Conservation (phyloP, 169 alveolate genomes). For the Babesia sp. region DNA sequence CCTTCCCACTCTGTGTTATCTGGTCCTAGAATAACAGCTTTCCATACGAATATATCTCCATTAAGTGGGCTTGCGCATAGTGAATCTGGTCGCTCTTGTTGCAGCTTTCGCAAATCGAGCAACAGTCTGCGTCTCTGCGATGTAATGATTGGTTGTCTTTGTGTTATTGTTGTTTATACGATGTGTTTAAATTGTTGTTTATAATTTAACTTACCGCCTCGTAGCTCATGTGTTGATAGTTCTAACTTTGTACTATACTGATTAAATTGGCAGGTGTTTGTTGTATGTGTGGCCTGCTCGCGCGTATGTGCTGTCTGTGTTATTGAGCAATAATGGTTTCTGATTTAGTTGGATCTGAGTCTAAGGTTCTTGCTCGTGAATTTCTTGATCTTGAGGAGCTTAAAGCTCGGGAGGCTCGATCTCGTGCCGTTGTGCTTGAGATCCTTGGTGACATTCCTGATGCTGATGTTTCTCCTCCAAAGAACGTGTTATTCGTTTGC, state of each 20-base stretch:
- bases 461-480: constrained; percentile 98
- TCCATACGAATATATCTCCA: constrained; percentile 93
- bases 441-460: constrained; percentile 97
- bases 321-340: too few relatives aligned
- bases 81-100: constrained; percentile 89
- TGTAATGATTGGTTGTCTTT: background rate
- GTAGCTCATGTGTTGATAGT: constrained; percentile 35
- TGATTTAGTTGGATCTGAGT: too few relatives aligned
- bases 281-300: too few relatives aligned
- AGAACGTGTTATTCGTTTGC: constrained; percentile 96
- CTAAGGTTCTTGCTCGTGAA: constrained; percentile 81
- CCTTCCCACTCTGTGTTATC: constrained; percentile 98
- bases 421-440: constrained; percentile 94
- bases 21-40: constrained; percentile 97
- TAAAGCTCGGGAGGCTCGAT: constrained; percentile 87
- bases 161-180: background rate
- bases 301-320: background rate
- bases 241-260: background rate
- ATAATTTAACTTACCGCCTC: constrained; percentile 39
- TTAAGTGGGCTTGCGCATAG: constrained; percentile 94
- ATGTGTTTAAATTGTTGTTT: background rate
- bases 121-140: constrained; percentile 82
- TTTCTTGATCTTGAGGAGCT: constrained; percentile 82
- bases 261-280: too few relatives aligned
- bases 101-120: constrained; percentile 90